Base-by-base conservation (phyloP, 345 rosid species). In the Aquilaria malaccensis region DNA sequence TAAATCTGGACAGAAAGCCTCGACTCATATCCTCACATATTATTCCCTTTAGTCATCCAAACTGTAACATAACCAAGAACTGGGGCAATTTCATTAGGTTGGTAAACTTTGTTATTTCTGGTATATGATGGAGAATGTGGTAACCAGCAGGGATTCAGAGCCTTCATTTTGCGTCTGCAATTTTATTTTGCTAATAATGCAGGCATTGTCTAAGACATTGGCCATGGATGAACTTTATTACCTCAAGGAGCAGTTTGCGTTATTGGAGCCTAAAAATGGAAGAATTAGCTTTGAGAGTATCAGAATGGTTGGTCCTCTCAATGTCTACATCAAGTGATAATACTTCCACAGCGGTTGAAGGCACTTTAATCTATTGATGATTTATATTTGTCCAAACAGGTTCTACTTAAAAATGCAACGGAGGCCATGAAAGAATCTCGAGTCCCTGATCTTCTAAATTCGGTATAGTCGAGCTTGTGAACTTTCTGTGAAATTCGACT, bases 401-500 rank as follows among this genome's bases (percentile, higher is more conserved):
- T 86, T 46, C 82, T 93, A 73, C 72, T 79, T 76, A 85, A 77
- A 79, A 82, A 79, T 73, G 88, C 87, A 57, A 93, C 98, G 9
- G 89, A 85, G 63, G 90, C 97, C 57, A 93, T 93, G 97, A 87
- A 80, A 66, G 97, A 93, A 43, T 93, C 96, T 51, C 84, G 79
- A 30, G 65, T 93, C 37, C 83, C 85, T 1, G 97, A 87, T 74
- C 81, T 74, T 67, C 88, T 93, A 41, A 70, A 87, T 49, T 78
- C 85, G 58, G 98, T 92, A 85, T 37, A 64, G 52, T 56, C 31
- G 29, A 15, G 3, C 2, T 59, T 68, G 61, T 67, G 45, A 70
- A 32, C 46, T 49, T 31, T 68, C 60, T 48, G 14, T 31, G 49
- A 50, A 45, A 45, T 50, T 48, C 7, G 30, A 32, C 48, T 63